Evolutionary conservation across 768 basidiomycete genomes (phyloP).

Genomic region (Lepiota venenata): DNA sequence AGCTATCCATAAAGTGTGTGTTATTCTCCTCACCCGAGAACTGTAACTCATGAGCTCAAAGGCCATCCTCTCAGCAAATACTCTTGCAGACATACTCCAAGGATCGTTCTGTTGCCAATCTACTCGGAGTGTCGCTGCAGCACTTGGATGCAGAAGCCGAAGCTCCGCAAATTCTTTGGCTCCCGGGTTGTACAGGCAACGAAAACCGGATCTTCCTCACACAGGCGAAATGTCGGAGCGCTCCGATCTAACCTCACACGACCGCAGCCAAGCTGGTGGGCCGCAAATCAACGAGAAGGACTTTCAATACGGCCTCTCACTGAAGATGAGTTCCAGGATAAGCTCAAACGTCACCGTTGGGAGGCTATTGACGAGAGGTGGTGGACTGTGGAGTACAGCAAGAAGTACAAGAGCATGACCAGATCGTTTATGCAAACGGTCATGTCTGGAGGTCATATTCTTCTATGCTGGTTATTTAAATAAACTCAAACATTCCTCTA

Average conservation of each 20-base stretch:
- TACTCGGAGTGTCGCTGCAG: constrained; percentile 76
- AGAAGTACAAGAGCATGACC: constrained; percentile 79
- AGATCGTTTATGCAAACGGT: constrained; percentile 80
- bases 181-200: constrained; percentile 78
- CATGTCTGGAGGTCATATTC: constrained; percentile 67
- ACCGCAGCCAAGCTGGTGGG: constrained; percentile 75
- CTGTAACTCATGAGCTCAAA: constrained; percentile 16
- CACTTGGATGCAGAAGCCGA: constrained; percentile 87
- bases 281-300: constrained; percentile 66
- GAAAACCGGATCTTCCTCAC: constrained; percentile 31
- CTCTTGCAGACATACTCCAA: constrained; percentile 24
- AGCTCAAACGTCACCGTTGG: constrained; percentile 36
- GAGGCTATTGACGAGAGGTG: constrained; percentile 62
- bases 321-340: constrained; percentile 48
- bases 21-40: background rate
- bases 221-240: constrained; percentile 36
- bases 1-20: constrained; percentile 74
- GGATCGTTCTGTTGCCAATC: constrained; percentile 39
- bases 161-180: constrained; percentile 93
- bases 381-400: constrained; percentile 89
- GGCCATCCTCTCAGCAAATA: constrained; percentile 53
- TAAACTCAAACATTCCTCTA: background rate
- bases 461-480: background rate
- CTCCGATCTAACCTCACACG: constrained; percentile 73
- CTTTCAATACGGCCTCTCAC: constrained; percentile 59